These are phyloP conservation scores for Stylosanthes scabra DNA, from an alignment of 331 rosid genomes.

Conservation along the genomic window DNA sequence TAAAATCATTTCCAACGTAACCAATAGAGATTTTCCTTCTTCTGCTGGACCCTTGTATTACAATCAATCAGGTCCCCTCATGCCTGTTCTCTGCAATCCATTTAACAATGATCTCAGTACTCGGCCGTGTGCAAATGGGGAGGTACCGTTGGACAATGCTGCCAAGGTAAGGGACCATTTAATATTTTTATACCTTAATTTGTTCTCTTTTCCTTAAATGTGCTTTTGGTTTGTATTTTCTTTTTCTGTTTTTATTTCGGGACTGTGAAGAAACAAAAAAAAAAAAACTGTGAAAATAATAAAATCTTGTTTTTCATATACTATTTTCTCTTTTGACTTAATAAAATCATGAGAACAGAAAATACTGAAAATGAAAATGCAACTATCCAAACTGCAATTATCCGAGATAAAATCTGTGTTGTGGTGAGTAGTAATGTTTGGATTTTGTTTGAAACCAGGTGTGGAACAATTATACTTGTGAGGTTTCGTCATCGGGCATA, in stretches of 20 bases:
- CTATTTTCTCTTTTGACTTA: too few relatives aligned
- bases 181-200: neutral
- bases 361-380: too few relatives aligned
- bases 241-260: too few relatives aligned
- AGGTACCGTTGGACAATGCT: conserved; percentile 57
- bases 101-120: conserved; percentile 44
- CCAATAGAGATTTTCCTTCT: conserved; percentile 55
- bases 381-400: conserved; percentile 11
- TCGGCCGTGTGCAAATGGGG: conserved; percentile 59
- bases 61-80: conserved; percentile 82
- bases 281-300: too few relatives aligned
- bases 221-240: too few relatives aligned
- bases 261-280: too few relatives aligned
- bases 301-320: too few relatives aligned
- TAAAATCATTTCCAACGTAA: conserved; percentile 44
- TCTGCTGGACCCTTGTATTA: conserved; percentile 48
- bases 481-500: conserved; percentile 51
- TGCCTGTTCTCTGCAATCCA: conserved; percentile 91
- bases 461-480: conserved; percentile 64
- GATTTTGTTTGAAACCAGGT: conserved; percentile 56
- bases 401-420: neutral
- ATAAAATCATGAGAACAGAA: too few relatives aligned
- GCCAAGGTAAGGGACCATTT: conserved; percentile 50
- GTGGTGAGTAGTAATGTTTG: conserved; percentile 1
- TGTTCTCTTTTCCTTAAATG: too few relatives aligned